Evolutionary conservation across 148 eudicot genomes (phyloP), one percentile per base, ranked within the genome.

Genomic region (Selenicereus undatus): DNA sequence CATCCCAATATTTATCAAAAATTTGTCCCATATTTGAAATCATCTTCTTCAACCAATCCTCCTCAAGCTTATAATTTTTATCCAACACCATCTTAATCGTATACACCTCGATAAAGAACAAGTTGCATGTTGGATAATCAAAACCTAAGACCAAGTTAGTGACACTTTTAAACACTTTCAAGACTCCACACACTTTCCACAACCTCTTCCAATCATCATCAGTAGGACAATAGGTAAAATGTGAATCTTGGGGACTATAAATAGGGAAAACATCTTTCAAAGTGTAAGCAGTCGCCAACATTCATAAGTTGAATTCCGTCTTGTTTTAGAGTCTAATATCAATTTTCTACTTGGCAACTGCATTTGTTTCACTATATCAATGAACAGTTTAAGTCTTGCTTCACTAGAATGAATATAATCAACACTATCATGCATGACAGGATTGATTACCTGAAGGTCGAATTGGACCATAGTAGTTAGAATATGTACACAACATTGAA

Each of bases 91-190:
- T 32, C 32, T 32, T 32, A 32, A 32, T 32, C 32, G 1, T 32
- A 32, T 32, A 32, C 32, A 1, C 32, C 32, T 32, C 1, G 32
- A 32, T 32, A 32, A 32, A 32, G 32, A 32, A 32, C 32, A 32
- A 32, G 32, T 32, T 2, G 32, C 1, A 32, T 32, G 2, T 32
- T 2, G 32, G 32, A 32, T 32, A 32, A 32, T 32, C 32, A 32
- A 2, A 32, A 32, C 77, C 86, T 20, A 78, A 86, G 16, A 86
- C 73, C 0, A 68, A 20, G 5, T 81, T 52, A 10, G 88, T 83
- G 20, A 11, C 27, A 26, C 29, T 73, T 62, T 81, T 52, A 29
- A 83, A 84, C 3, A 73, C 35, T 78, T 80, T 62, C 12, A 86
- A 62, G 36, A 83, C 42, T 43, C 75, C 35, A 70, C 68, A 78